Conservation (phyloP, 2,329 filamentous ascomycete species). For the Trichoderma koningii region DNA sequence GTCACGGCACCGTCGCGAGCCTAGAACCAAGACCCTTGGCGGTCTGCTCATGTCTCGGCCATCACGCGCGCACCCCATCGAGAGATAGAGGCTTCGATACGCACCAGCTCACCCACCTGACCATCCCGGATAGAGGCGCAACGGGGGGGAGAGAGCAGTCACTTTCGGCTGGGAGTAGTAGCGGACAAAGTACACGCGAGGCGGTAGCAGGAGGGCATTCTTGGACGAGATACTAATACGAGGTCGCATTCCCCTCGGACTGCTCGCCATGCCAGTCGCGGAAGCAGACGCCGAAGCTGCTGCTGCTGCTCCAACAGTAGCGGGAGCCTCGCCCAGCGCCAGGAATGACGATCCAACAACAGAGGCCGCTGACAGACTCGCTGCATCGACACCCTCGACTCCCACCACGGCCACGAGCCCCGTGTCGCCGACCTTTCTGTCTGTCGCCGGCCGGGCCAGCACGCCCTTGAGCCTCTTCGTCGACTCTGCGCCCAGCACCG, state of each 20-base stretch:
- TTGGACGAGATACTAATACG: slow-evolving; percentile 19
- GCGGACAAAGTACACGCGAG: background rate
- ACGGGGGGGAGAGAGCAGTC: background rate
- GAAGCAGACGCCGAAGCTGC: slow-evolving; percentile 19
- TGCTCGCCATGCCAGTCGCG: slow-evolving; percentile 22
- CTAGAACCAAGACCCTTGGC: slow-evolving; percentile 19
- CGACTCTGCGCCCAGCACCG: slow-evolving; percentile 30
- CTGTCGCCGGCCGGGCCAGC: slow-evolving; percentile 36
- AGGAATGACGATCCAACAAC: background rate
- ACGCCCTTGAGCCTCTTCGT: slow-evolving; percentile 38
- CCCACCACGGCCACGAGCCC: slow-evolving; percentile 34
- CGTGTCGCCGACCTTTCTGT: slow-evolving; percentile 36
- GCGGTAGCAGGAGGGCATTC: slow-evolving; percentile 2
- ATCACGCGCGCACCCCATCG: slow-evolving; percentile 30
- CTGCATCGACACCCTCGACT: slow-evolving; percentile 34
- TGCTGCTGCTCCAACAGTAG: background rate
- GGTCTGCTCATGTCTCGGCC: slow-evolving; percentile 30
- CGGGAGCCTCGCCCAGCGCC: background rate
- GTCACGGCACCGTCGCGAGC: slow-evolving; percentile 8
- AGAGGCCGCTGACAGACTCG: slow-evolving; percentile 9
- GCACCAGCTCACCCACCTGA: slow-evolving; percentile 19
- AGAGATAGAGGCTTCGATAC: slow-evolving; percentile 16
- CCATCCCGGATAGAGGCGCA: slow-evolving; percentile 23
- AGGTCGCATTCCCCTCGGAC: slow-evolving; percentile 17
- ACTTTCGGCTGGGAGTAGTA: background rate